A percentile compares a stretch with the other conserved stretches of the same genome.
Evolutionary conservation across 2,329 filamentous ascomycete genomes (phyloP).

Genomic region (Ceratocystis smalleyi): DNA sequence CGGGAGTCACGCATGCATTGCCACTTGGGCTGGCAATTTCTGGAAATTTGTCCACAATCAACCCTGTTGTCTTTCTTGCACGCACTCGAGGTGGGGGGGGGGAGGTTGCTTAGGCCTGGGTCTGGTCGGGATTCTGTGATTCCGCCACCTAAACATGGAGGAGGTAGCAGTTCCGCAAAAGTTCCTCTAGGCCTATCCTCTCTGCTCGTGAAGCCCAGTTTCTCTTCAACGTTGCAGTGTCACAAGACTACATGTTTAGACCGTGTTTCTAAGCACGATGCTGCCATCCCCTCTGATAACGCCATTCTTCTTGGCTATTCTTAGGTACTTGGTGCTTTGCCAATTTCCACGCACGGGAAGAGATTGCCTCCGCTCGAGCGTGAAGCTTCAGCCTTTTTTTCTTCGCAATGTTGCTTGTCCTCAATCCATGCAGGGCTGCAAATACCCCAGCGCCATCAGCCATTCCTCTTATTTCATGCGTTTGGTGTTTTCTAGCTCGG

Average conservation of each 20-base stretch:
- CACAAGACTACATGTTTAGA: not conserved
- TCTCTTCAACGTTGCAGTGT: not conserved
- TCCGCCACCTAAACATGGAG: not conserved
- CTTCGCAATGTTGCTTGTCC: not conserved
- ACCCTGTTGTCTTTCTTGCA: not conserved
- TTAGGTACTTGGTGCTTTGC: not conserved
- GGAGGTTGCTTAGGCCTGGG: not conserved
- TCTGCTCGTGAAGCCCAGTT: not conserved
- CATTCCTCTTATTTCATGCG: not conserved
- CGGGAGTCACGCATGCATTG: not conserved
- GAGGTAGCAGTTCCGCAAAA: constrained; percentile 2
- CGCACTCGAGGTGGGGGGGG: no score
- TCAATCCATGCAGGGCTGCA: not conserved
- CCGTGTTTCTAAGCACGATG: not conserved
- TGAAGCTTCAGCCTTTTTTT: not conserved
- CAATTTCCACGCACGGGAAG: not conserved
- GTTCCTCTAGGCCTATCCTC: not conserved
- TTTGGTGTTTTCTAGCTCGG: not conserved
- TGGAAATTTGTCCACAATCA: not conserved
- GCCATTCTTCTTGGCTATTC: not conserved
- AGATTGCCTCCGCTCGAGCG: not conserved
- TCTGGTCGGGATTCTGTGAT: not conserved
- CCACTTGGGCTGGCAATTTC: not conserved
- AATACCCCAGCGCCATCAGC: not conserved
- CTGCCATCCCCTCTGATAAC: not conserved